phyloP scores from a whole-genome alignment of 495 filamentous ascomycete species.

The Penicillium bovifimosum region DNA sequence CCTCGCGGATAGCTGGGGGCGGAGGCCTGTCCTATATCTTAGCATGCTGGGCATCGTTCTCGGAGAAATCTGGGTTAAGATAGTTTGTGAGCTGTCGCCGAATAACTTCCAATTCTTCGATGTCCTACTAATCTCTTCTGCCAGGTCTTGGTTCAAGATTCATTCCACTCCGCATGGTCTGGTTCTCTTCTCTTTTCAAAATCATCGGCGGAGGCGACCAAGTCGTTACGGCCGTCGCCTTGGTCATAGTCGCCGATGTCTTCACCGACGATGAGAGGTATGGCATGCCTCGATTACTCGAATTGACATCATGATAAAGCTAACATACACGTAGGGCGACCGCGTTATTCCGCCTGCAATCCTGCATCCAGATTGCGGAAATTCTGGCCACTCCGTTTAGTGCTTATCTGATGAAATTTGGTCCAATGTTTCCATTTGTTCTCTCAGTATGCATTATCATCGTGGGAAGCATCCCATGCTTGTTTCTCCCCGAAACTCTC shows the following conservation, averaged over 20 bases:
- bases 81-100: background rate
- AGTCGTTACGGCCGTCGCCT: conserved; percentile 14
- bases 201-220: conserved; percentile 30
- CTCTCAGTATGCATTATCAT: conserved; percentile 23
- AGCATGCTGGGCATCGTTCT: conserved; percentile 30
- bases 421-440: conserved; percentile 24
- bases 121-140: background rate
- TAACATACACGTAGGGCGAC: conserved; percentile 19
- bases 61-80: conserved; percentile 11
- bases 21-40: conserved; percentile 37
- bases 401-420: conserved; percentile 26
- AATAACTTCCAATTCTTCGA: background rate
- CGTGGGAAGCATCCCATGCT: conserved; percentile 21
- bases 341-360: conserved; percentile 23
- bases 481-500: conserved; percentile 45
- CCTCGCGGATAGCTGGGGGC: conserved; percentile 39
- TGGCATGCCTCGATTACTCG: background rate
- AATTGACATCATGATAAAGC: background rate
- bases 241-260: conserved; percentile 31
- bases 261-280: conserved; percentile 34
- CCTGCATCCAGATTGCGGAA: conserved; percentile 20
- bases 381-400: conserved; percentile 30
- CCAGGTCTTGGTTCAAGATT: conserved; percentile 22
- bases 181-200: conserved; percentile 24
- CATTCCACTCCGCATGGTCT: conserved; percentile 29